A percentile compares a stretch with the other conserved stretches of the same genome.
Evolutionary conservation across 306 rosid genomes (phyloP).

Genomic region (Sesbania bispinosa): DNA sequence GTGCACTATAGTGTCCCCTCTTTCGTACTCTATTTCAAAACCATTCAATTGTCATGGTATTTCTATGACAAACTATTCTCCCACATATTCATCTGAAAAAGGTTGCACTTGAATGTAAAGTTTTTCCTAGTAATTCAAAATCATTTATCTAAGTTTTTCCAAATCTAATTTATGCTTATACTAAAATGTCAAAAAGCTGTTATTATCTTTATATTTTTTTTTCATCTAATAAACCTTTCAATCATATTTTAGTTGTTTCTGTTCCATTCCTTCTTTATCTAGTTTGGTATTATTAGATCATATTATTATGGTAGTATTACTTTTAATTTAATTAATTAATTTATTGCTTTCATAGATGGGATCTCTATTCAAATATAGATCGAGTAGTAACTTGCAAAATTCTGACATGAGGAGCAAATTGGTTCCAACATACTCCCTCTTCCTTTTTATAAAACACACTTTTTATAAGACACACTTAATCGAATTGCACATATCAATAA

Average conservation of each 20-base stretch:
- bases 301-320: neutral
- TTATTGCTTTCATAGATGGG: neutral
- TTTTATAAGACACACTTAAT: no score
- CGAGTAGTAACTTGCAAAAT: neutral
- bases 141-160: neutral
- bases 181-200: neutral
- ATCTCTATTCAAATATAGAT: neutral
- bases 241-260: neutral
- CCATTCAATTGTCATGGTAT: constrained; percentile 1
- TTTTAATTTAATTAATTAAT: no score
- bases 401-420: neutral
- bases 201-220: neutral
- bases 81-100: constrained; percentile 14
- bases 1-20: constrained; percentile 26
- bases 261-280: neutral
- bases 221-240: neutral
- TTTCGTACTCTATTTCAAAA: constrained; percentile 14
- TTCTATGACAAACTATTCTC: constrained; percentile 8
- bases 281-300: neutral
- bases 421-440: neutral
- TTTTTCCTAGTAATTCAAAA: neutral
- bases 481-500: no score
- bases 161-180: neutral
- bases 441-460: no score
- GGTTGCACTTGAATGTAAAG: neutral